Evolutionary conservation across 2,329 filamentous ascomycete genomes (phyloP).

Genomic region (Monosporascus sp.): DNA sequence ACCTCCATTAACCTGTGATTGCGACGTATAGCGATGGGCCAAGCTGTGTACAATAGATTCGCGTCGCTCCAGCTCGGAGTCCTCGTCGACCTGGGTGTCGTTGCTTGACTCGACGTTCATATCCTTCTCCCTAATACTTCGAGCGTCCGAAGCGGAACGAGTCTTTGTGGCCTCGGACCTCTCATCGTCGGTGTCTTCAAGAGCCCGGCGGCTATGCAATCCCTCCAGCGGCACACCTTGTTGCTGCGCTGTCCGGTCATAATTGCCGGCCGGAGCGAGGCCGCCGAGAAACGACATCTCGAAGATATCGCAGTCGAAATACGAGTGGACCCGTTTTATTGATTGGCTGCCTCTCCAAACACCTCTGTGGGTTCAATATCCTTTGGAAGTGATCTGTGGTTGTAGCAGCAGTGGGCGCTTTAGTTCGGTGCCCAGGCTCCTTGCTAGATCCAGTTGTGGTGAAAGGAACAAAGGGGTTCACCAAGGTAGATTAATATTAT

Average conservation of each 20-base stretch:
- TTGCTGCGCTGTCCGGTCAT: background rate
- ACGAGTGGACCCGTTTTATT: background rate
- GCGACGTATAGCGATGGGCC: constrained; percentile 49
- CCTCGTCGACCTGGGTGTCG: constrained; percentile 33
- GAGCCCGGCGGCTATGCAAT: constrained; percentile 18
- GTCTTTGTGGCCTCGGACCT: constrained; percentile 18
- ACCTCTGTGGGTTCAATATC: background rate
- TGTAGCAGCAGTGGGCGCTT: too few relatives aligned
- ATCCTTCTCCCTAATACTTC: constrained; percentile 23
- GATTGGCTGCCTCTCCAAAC: background rate
- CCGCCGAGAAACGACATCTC: background rate
- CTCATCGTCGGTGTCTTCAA: constrained; percentile 11
- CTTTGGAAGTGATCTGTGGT: too few relatives aligned
- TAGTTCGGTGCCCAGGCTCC: too few relatives aligned
- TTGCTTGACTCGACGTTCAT: constrained; percentile 19
- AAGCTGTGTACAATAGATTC: constrained; percentile 50
- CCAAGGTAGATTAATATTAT: too few relatives aligned
- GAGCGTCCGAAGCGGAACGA: constrained; percentile 29
- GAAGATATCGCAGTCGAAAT: background rate
- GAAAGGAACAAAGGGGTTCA: too few relatives aligned
- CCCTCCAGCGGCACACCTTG: constrained; percentile 4
- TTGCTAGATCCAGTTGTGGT: too few relatives aligned
- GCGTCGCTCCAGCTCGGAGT: constrained; percentile 44
- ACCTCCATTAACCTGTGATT: constrained; percentile 33
- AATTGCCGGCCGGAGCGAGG: background rate